A percentile compares a stretch with the other conserved stretches of the same genome.
phyloP scores from a whole-genome alignment of 495 filamentous ascomycete species.

The Aspergillus indologenus region DNA sequence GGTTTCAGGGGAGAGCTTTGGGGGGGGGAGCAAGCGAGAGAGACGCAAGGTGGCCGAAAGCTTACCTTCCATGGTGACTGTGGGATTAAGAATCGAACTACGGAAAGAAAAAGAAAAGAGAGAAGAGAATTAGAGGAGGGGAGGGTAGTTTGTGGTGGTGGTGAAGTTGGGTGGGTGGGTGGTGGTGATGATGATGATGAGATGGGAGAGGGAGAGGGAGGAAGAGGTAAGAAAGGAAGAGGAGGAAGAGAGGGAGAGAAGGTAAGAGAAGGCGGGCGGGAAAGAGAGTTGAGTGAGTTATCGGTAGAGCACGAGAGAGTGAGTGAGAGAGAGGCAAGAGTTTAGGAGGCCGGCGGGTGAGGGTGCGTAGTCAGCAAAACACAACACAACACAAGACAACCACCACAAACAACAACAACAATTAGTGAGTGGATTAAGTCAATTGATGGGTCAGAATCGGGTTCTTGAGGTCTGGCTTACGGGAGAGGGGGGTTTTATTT shows the following conservation, averaged over 20 bases:
- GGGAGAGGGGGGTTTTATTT: background rate
- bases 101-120: slow-evolving; percentile 35
- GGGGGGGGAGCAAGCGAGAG: slow-evolving; percentile 18
- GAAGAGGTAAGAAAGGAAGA: background rate
- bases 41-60: slow-evolving; percentile 39
- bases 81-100: slow-evolving; percentile 35
- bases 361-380: background rate
- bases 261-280: slow-evolving; percentile 12
- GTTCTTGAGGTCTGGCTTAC: background rate
- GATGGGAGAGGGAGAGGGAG: slow-evolving; percentile 8
- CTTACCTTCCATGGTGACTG: slow-evolving; percentile 77
- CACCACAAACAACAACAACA: background rate
- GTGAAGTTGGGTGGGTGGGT: too few species aligned
- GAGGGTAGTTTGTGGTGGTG: background rate
- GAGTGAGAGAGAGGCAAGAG: slow-evolving; percentile 21
- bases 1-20: slow-evolving; percentile 2
- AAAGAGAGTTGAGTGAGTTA: slow-evolving; percentile 30
- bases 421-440: background rate
- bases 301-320: slow-evolving; percentile 21
- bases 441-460: background rate
- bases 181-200: slow-evolving; percentile 22
- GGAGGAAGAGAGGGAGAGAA: slow-evolving; percentile 7
- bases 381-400: background rate
- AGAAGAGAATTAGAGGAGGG: slow-evolving; percentile 4
- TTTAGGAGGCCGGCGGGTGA: too few species aligned